phyloP scores from a whole-genome alignment of 805 yeast species.

The Kregervanrija fluxuum region DNA sequence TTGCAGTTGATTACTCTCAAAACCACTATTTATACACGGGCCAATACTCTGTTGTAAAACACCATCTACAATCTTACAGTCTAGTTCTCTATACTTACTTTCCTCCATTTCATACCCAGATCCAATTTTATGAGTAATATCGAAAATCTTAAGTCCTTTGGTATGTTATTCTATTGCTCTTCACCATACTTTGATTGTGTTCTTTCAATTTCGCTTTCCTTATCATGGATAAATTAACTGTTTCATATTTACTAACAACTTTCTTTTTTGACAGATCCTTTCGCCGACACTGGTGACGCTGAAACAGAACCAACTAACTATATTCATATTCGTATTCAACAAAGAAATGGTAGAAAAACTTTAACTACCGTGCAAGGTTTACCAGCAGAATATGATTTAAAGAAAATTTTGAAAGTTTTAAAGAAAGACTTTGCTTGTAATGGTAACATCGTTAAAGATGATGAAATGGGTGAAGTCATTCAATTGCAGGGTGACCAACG shows the following conservation, averaged over 20 bases:
- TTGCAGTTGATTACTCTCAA: no score
- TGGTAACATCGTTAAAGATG: constrained; percentile 96
- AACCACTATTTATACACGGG: no score
- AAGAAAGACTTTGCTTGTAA: constrained; percentile 98
- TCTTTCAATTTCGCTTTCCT: background rate
- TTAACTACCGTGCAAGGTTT: constrained; percentile 97
- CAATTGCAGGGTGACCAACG: constrained; percentile 99
- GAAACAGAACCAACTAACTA: constrained; percentile 93
- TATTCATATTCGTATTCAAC: constrained; percentile 98
- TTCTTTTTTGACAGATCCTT: constrained; percentile 56
- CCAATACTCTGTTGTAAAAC: no score
- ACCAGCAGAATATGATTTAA: constrained; percentile 89
- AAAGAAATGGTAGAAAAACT: constrained; percentile 98
- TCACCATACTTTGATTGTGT: background rate
- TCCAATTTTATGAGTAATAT: constrained; percentile 67
- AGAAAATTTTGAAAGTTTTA: constrained; percentile 85
- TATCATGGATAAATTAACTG: constrained; percentile 1
- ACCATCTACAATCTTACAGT: no score
- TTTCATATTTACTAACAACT: background rate
- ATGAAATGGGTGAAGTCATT: constrained; percentile 92
- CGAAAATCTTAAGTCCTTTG: constrained; percentile 80
- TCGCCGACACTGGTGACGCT: constrained; percentile 99
- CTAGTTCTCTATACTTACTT: no score
- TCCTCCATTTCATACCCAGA: background rate
- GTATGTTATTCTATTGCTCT: constrained; percentile 28